Base-by-base conservation (phyloP, 306 rosid genomes). In the Vigna reflexopilosa region DNA sequence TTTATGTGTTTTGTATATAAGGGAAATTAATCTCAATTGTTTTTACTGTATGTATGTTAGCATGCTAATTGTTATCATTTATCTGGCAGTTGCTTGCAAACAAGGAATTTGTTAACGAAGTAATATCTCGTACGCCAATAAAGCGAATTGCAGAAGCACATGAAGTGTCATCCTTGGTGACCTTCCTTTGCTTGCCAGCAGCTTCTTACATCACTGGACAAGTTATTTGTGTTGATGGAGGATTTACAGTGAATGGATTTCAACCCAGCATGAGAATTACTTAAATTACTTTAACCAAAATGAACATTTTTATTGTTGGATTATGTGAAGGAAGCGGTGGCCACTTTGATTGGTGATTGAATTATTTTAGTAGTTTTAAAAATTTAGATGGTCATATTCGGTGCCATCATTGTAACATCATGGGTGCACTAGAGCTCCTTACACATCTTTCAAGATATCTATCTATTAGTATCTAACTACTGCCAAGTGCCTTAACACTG, bases 201-300 rank as follows among this genome's bases (percentile, higher is more conserved):
- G 93, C 98, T 11, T 90, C 98, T 64, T 93, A 93, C 83, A 91
- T 93, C 76, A 91, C 92, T 40, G 96, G 97, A 49, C 97, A 93
- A 78, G 58, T 87, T 66, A 70, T 93, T 54, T 79, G 88, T 52
- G 97, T 93, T 48, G 97, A 93, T 77, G 97, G 98, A 75, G 97
- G 97, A 49, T 74, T 86, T 51, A 88, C 90, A 61, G 96, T 51
- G 9, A 84, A 90, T 85, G 87, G 92, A 17, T 91, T 93, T 84
- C 79, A 73, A 28, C 83, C 89, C 66, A 77, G 59, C 77, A 74
- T 67, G 77, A 70, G 86, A 50, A 69, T 80, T 63, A 52, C 17
- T 36, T 36, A 36, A 26, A 36, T 36, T 36, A 36, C 8, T 50
- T 88, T 51, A 76, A 72, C 36, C 82, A 69, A 54, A 61, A 5